A percentile compares a stretch with the other conserved stretches of the same genome.
Conservation (phyloP, 2,329 filamentous ascomycete species). For the Emmonsiellopsis sp. region DNA sequence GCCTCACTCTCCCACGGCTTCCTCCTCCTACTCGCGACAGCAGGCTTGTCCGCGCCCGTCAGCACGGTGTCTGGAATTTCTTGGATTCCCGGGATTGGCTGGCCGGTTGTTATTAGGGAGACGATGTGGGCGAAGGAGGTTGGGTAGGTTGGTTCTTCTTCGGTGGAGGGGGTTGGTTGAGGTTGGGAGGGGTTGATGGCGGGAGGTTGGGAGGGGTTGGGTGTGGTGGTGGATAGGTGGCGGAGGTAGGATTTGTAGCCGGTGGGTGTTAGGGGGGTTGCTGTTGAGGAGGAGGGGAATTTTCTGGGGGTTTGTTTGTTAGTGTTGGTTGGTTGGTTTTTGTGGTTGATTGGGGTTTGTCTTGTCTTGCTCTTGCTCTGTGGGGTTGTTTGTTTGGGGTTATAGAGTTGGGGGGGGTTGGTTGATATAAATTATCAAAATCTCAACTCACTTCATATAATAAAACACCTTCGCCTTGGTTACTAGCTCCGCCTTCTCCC, state of each 20-base stretch:
- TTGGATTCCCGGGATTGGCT: conserved; percentile 77
- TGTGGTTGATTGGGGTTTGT: not conserved
- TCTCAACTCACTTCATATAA: not conserved
- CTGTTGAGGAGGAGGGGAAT: not conserved
- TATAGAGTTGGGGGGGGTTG: not conserved
- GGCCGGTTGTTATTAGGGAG: conserved; percentile 70
- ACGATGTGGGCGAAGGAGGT: conserved; percentile 78
- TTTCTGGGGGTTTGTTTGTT: not conserved
- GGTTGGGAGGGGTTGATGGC: conserved; percentile 4
- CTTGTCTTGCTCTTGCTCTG: no score
- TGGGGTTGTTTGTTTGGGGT: not conserved
- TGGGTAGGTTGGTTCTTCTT: conserved; percentile 58
- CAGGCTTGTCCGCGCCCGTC: conserved; percentile 55
- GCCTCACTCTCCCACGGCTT: conserved; percentile 73
- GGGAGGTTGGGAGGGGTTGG: conserved; percentile 2
- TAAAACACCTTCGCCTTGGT: not conserved
- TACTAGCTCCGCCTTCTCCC: not conserved
- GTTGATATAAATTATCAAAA: no score
- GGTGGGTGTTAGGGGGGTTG: not conserved
- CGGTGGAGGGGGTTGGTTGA: conserved; percentile 8
- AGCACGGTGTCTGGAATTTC: conserved; percentile 76
- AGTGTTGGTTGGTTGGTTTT: not conserved
- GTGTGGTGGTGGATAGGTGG: not conserved
- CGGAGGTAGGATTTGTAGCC: conserved; percentile 5
- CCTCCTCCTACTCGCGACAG: conserved; percentile 44